Evolutionary conservation across 495 filamentous ascomycete species (phyloP).

Genomic region (Annulohypoxylon stygium): DNA sequence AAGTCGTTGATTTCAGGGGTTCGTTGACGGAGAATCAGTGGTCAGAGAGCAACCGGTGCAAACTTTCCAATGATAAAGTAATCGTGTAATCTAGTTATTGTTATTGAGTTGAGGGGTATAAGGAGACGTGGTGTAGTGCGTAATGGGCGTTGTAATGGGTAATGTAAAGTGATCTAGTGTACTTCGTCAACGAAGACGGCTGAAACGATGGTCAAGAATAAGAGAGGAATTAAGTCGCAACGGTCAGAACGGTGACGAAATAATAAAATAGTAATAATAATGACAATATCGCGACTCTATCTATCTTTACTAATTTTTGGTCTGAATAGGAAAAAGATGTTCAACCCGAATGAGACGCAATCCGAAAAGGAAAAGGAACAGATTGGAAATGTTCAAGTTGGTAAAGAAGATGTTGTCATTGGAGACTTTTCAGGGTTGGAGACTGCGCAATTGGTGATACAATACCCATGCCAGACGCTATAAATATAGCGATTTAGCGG

Average conservation of each 20-base stretch:
- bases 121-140: background rate
- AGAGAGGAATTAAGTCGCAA: background rate
- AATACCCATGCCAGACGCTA: background rate
- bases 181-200: slow-evolving; percentile 19
- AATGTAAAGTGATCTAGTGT: no score
- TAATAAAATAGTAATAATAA: slow-evolving; percentile 11
- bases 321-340: slow-evolving; percentile 5
- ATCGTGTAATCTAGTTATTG: slow-evolving; percentile 10
- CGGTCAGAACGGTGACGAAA: slow-evolving; percentile 2
- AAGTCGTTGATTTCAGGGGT: background rate
- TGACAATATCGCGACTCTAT: background rate
- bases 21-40: slow-evolving; percentile 9
- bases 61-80: slow-evolving; percentile 32
- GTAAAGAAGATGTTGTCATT: slow-evolving; percentile 23
- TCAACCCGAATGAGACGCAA: slow-evolving; percentile 33
- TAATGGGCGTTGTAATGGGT: background rate
- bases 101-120: slow-evolving; percentile 7
- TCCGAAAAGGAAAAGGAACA: slow-evolving; percentile 16
- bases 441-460: background rate
- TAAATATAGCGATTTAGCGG: slow-evolving; percentile 8
- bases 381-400: slow-evolving; percentile 9
- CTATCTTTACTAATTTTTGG: slow-evolving; percentile 24
- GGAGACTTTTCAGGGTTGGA: background rate
- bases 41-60: slow-evolving; percentile 24
- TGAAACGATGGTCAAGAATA: slow-evolving; percentile 11